phyloP scores from a whole-genome alignment of 441 rosid genomes.

The Sinapis alba region DNA sequence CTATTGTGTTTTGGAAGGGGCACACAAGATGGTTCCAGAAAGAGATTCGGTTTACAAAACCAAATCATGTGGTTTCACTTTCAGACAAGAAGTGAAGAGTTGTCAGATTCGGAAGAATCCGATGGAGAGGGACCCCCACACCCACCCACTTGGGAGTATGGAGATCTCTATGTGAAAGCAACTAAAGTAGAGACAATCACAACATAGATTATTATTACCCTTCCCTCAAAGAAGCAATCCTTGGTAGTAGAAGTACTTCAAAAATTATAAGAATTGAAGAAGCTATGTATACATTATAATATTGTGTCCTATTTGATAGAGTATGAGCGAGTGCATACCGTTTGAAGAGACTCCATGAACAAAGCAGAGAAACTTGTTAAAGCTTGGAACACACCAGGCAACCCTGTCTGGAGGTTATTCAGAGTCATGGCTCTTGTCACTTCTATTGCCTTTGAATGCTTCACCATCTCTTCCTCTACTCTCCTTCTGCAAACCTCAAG shows the following conservation, averaged over 20 bases:
- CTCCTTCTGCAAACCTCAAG: constrained; percentile 77
- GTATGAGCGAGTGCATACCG: constrained; percentile 58
- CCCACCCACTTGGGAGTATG: neutral
- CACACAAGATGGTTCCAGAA: neutral
- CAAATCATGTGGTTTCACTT: constrained; percentile 31
- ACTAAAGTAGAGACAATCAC: neutral
- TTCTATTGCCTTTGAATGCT: constrained; percentile 82
- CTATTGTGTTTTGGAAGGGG: neutral
- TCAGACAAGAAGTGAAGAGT: constrained; percentile 26
- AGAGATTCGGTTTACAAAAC: constrained; percentile 6
- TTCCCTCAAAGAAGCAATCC: neutral
- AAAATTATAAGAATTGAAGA: neutral
- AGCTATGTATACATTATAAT: neutral
- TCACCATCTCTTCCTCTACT: constrained; percentile 88
- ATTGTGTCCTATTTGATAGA: constrained; percentile 17
- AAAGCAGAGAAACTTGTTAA: constrained; percentile 78
- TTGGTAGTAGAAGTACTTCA: neutral
- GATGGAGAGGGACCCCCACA: neutral
- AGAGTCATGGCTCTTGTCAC: constrained; percentile 83
- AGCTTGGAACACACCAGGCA: constrained; percentile 91
- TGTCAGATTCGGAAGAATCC: constrained; percentile 20
- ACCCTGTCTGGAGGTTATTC: constrained; percentile 84
- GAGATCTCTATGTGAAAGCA: neutral
- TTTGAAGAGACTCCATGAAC: constrained; percentile 59
- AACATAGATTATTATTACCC: neutral